These are phyloP conservation scores for Chlamydomonas asymmetrica DNA, from an alignment of 139 green algal species.

Conservation along the genomic window DNA sequence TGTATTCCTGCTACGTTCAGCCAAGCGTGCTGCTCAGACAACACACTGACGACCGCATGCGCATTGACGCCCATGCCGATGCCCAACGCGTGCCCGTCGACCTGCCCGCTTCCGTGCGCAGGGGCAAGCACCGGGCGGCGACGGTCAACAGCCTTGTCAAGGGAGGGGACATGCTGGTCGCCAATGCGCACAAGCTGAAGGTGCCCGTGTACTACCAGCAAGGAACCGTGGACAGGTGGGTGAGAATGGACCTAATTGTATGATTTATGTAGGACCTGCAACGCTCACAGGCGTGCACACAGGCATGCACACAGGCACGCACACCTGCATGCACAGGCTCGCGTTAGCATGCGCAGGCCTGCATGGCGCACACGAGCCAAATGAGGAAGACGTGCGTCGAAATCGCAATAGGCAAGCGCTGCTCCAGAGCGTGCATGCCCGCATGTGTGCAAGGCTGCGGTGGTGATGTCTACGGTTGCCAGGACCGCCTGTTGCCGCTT, in stretches of 20 bases:
- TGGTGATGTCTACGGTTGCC: not conserved
- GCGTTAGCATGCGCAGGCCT: not conserved
- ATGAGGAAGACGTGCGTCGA: too few relatives aligned
- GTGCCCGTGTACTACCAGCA: conserved; percentile 5
- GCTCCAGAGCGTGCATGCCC: too few relatives aligned
- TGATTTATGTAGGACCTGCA: not conserved
- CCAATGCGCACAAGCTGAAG: not conserved
- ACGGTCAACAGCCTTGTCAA: conserved; percentile 13
- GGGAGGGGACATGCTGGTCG: not conserved
- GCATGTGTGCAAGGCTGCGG: not conserved
- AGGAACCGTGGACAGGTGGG: conserved; percentile 12
- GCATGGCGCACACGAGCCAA: too few relatives aligned
- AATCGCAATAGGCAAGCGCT: too few relatives aligned
- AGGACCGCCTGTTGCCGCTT: not conserved
- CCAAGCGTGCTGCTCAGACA: too few relatives aligned
- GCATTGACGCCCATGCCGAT: too few relatives aligned
- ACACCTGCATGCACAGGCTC: not conserved
- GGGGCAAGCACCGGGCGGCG: too few relatives aligned
- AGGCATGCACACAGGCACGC: not conserved
- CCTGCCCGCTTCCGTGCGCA: too few relatives aligned
- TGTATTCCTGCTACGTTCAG: too few relatives aligned
- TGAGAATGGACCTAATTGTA: not conserved
- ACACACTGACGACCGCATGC: too few relatives aligned
- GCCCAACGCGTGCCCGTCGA: too few relatives aligned
- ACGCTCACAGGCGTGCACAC: not conserved